A percentile compares a stretch with the other conserved stretches of the same genome.
Conservation (phyloP, 129 eudicot genomes). For the Escallonia herrerae region DNA sequence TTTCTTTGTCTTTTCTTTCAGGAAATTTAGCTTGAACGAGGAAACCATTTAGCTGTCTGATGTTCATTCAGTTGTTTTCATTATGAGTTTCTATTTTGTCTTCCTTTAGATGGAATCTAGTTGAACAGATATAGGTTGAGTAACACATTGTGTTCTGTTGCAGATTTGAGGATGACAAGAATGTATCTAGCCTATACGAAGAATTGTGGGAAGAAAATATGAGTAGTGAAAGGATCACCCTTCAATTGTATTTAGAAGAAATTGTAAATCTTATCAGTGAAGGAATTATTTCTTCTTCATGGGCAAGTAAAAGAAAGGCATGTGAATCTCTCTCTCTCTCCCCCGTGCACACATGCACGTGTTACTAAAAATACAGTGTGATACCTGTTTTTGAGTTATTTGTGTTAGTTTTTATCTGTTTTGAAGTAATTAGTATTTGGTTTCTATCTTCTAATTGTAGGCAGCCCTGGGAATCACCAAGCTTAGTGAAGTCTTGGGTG, state of each 20-base stretch:
- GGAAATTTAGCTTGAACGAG: no score
- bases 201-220: conserved; percentile 97
- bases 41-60: no score
- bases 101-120: not conserved
- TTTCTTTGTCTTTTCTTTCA: no score
- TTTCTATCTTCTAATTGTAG: conserved; percentile 33
- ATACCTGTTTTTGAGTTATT: not conserved
- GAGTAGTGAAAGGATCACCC: conserved; percentile 85
- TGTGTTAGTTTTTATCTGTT: not conserved
- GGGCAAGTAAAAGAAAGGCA: conserved; percentile 89
- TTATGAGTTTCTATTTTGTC: not conserved
- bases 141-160: conserved; percentile 8
- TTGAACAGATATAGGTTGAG: not conserved
- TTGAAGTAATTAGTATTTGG: not conserved
- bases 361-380: not conserved
- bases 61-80: not conserved
- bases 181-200: conserved; percentile 70
- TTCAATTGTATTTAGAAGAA: conserved; percentile 76
- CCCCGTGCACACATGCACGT: conserved; percentile 2
- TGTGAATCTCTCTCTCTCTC: conserved; percentile 4
- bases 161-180: conserved; percentile 96
- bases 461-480: conserved; percentile 74
- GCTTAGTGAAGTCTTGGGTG: conserved; percentile 85
- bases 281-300: conserved; percentile 72
- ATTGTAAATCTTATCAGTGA: conserved; percentile 66